Conservation (phyloP, 2,329 filamentous ascomycete species). For the Calonectria hongkongensis region DNA sequence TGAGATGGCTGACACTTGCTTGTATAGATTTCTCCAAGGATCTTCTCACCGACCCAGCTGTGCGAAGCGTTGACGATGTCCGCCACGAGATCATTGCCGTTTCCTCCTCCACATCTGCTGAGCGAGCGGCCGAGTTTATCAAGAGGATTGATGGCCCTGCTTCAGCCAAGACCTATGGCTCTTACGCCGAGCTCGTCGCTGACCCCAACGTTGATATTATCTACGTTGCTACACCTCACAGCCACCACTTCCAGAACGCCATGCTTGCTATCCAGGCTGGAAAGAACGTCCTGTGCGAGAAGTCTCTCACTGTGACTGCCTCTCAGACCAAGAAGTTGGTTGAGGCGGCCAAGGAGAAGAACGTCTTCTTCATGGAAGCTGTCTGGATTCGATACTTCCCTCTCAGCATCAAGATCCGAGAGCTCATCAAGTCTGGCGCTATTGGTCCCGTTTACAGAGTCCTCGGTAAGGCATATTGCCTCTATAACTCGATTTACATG, state of each 20-base stretch:
- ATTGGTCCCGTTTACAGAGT: constrained; percentile 78
- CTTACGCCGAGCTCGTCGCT: constrained; percentile 86
- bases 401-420: constrained; percentile 83
- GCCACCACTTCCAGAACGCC: constrained; percentile 93
- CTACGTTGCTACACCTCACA: constrained; percentile 93
- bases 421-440: constrained; percentile 74
- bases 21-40: constrained; percentile 83
- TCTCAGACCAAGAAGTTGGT: constrained; percentile 83
- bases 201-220: constrained; percentile 89
- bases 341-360: constrained; percentile 82
- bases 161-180: constrained; percentile 83
- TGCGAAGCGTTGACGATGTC: constrained; percentile 82
- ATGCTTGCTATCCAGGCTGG: constrained; percentile 89
- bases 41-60: constrained; percentile 82
- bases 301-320: constrained; percentile 90
- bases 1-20: constrained; percentile 17
- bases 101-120: constrained; percentile 83
- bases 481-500: background rate
- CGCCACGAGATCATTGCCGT: constrained; percentile 86
- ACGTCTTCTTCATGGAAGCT: constrained; percentile 87
- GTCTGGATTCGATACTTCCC: constrained; percentile 95
- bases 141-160: constrained; percentile 80
- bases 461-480: constrained; percentile 62
- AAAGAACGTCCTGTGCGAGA: constrained; percentile 94
- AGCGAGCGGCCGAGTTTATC: constrained; percentile 83